Conservation (phyloP, 495 filamentous ascomycete genomes). For the Xylaria sp. region DNA sequence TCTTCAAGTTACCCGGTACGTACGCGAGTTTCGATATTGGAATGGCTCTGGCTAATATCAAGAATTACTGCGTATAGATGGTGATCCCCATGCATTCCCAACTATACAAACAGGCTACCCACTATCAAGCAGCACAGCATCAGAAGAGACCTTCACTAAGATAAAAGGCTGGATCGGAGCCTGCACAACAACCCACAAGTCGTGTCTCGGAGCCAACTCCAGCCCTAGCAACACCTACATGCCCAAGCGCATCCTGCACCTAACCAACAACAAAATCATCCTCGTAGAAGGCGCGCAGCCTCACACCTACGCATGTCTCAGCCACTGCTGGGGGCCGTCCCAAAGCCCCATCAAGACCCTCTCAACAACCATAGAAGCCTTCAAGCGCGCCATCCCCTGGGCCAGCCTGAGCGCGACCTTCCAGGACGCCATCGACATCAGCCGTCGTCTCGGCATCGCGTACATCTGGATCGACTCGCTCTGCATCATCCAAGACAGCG, state of each 20-base stretch:
- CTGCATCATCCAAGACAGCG: no score
- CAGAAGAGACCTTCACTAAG: background rate
- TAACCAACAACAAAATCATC: background rate
- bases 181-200: background rate
- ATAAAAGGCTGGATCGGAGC: background rate
- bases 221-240: background rate
- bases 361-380: background rate
- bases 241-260: background rate
- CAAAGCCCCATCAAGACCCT: constrained; percentile 12
- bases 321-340: constrained; percentile 23
- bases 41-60: background rate
- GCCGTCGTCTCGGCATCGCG: constrained; percentile 27
- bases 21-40: no score
- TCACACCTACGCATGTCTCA: constrained; percentile 20
- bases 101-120: background rate
- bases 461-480: constrained; percentile 46
- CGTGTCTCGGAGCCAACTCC: background rate
- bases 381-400: constrained; percentile 21
- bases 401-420: constrained; percentile 34
- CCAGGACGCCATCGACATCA: constrained; percentile 35
- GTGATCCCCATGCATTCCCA: background rate
- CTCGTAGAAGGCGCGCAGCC: background rate
- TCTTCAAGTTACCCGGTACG: background rate
- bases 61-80: background rate
- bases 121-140: background rate